These are phyloP conservation scores for Botrytis squamosa DNA, from an alignment of 2,329 filamentous ascomycete genomes.

Conservation along the genomic window DNA sequence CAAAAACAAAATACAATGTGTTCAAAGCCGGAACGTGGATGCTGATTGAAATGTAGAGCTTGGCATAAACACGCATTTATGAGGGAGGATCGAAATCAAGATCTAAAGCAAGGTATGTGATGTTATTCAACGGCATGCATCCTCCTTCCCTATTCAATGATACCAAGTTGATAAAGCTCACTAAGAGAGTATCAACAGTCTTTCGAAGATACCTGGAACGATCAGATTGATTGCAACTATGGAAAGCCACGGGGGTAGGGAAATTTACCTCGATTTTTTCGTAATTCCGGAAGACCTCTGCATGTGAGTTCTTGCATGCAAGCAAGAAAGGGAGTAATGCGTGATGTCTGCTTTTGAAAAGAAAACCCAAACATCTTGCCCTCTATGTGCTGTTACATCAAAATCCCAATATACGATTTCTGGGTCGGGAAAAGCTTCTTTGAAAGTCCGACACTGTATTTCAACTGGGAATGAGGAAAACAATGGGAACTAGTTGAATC, in stretches of 20 bases:
- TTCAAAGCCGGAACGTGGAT: not conserved
- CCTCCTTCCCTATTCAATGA: accelerated
- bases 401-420: not conserved
- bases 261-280: not conserved
- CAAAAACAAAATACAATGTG: not conserved
- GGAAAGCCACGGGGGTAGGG: accelerated
- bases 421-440: not conserved
- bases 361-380: too few species aligned
- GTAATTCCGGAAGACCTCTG: not conserved
- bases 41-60: not conserved
- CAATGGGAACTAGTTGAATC: accelerated
- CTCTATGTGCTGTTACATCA: not conserved
- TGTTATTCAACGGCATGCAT: not conserved
- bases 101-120: not conserved
- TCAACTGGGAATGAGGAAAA: not conserved
- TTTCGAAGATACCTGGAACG: not conserved
- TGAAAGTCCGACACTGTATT: not conserved
- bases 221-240: accelerated
- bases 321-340: not conserved
- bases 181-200: not conserved
- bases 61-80: not conserved
- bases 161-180: accelerated
- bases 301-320: not conserved
- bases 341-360: accelerated
- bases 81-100: accelerated